Conservation (phyloP, 371 early-diverging fungal genomes). For the Mortierella sp. region DNA sequence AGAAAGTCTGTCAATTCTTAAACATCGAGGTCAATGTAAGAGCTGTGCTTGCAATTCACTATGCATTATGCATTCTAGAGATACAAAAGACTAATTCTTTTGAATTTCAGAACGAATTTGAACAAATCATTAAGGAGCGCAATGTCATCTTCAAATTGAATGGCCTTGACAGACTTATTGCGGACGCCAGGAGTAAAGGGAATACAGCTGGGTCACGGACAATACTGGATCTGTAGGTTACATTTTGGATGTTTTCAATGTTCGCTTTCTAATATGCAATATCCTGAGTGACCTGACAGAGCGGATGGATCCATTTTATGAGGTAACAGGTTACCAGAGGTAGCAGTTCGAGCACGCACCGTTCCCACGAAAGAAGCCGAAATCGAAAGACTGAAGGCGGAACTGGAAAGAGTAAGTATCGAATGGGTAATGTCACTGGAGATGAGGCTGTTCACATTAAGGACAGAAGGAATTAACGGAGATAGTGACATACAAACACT, state of each 20-base stretch:
- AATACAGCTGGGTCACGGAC: conserved; percentile 41
- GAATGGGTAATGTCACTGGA: no score
- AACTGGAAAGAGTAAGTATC: conserved; percentile 33
- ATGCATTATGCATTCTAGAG: not conserved
- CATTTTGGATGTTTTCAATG: not conserved
- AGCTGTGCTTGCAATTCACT: not conserved
- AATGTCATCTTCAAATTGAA: conserved; percentile 49
- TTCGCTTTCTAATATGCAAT: not conserved
- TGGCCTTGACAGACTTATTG: conserved; percentile 44
- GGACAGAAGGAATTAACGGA: not conserved
- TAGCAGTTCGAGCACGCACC: conserved; percentile 46
- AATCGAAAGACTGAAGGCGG: conserved; percentile 45
- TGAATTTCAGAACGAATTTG: conserved; percentile 48
- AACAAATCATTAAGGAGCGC: conserved; percentile 43
- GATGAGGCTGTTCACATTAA: no score
- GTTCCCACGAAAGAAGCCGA: conserved; percentile 53
- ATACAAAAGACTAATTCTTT: not conserved
- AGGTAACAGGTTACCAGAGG: conserved; percentile 30
- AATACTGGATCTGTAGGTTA: conserved; percentile 37
- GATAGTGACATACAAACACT: not conserved
- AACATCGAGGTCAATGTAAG: conserved; percentile 41
- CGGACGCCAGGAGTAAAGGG: conserved; percentile 36
- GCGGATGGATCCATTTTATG: not conserved
- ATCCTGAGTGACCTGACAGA: not conserved
- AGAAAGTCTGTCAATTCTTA: conserved; percentile 46